These are phyloP conservation scores for Ulota crispa DNA, from an alignment of 225 moss, liverwort and hornwort species.

Conservation along the genomic window DNA sequence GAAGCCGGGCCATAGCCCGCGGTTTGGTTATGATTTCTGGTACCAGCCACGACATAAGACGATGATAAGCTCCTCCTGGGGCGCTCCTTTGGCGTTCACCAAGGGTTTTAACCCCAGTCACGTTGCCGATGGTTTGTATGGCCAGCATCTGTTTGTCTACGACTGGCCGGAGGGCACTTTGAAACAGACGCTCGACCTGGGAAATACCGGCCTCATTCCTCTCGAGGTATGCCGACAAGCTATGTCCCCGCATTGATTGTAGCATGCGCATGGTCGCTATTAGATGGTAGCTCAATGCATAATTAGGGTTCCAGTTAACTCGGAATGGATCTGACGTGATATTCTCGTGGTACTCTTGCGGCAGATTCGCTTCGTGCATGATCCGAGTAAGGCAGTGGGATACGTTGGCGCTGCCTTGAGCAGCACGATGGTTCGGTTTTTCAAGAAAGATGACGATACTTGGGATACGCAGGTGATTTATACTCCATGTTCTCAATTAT, in stretches of 20 bases:
- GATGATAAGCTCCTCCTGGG: slow-evolving; percentile 99
- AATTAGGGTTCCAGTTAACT: neutral
- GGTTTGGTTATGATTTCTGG: slow-evolving; percentile 97
- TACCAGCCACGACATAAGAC: slow-evolving; percentile 96
- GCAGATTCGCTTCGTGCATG: slow-evolving; percentile 90
- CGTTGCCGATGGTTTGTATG: slow-evolving; percentile 87
- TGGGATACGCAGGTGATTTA: slow-evolving; percentile 83
- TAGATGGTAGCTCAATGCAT: neutral
- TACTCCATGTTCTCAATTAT: neutral
- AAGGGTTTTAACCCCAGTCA: slow-evolving; percentile 92
- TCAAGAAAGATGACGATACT: slow-evolving; percentile 74
- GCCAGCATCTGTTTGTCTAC: slow-evolving; percentile 89
- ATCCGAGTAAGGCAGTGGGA: slow-evolving; percentile 80
- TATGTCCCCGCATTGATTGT: neutral
- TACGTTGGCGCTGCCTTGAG: slow-evolving; percentile 93
- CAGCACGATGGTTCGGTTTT: slow-evolving; percentile 92
- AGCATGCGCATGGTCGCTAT: neutral
- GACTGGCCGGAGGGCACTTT: slow-evolving; percentile 94
- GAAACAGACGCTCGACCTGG: slow-evolving; percentile 88
- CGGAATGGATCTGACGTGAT: neutral
- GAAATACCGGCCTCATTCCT: slow-evolving; percentile 90
- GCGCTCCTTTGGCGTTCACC: slow-evolving; percentile 83
- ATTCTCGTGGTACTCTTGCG: slow-evolving; percentile 14
- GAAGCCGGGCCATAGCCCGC: slow-evolving; percentile 89
- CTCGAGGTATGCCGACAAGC: slow-evolving; percentile 64